These are phyloP conservation scores for Eimeria brunetti DNA, from an alignment of 169 alveolate genomes.

Conservation along the genomic window DNA sequence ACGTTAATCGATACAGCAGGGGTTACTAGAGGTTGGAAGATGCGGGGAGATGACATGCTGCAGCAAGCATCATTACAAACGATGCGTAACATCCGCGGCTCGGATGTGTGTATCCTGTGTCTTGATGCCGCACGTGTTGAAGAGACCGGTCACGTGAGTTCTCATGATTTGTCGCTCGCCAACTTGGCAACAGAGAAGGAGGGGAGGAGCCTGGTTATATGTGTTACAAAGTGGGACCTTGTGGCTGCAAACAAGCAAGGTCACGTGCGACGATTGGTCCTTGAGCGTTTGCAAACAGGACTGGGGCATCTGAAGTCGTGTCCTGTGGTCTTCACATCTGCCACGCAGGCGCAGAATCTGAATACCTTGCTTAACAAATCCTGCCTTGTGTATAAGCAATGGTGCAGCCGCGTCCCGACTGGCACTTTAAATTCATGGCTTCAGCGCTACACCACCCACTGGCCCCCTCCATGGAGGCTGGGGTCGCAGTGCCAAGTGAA, in stretches of 20 bases:
- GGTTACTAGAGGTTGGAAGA: slow-evolving; percentile 82
- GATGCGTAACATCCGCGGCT: slow-evolving; percentile 70
- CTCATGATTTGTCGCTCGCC: slow-evolving; percentile 80
- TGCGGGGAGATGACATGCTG: slow-evolving; percentile 77
- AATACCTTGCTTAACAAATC: slow-evolving; percentile 76
- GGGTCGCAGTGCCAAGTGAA: slow-evolving; percentile 87
- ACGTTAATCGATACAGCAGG: slow-evolving; percentile 92
- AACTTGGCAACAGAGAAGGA: slow-evolving; percentile 80
- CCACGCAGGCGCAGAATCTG: slow-evolving; percentile 77
- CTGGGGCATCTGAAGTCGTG: slow-evolving; percentile 80
- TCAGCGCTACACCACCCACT: slow-evolving; percentile 72
- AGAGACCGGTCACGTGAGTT: slow-evolving; percentile 71
- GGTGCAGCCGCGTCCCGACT: slow-evolving; percentile 83
- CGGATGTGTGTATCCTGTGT: slow-evolving; percentile 81
- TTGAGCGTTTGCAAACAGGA: slow-evolving; percentile 78
- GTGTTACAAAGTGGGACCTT: slow-evolving; percentile 84
- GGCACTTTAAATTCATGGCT: slow-evolving; percentile 80
- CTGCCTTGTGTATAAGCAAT: slow-evolving; percentile 65
- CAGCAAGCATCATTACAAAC: slow-evolving; percentile 79
- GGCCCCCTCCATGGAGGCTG: slow-evolving; percentile 92
- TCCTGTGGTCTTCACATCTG: slow-evolving; percentile 82
- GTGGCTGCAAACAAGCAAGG: slow-evolving; percentile 35
- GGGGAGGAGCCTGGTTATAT: slow-evolving; percentile 80
- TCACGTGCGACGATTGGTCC: slow-evolving; percentile 57
- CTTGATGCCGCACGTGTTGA: slow-evolving; percentile 71